phyloP scores from a whole-genome alignment of 208 protist genomes.

The Wallacemonas sp. region DNA sequence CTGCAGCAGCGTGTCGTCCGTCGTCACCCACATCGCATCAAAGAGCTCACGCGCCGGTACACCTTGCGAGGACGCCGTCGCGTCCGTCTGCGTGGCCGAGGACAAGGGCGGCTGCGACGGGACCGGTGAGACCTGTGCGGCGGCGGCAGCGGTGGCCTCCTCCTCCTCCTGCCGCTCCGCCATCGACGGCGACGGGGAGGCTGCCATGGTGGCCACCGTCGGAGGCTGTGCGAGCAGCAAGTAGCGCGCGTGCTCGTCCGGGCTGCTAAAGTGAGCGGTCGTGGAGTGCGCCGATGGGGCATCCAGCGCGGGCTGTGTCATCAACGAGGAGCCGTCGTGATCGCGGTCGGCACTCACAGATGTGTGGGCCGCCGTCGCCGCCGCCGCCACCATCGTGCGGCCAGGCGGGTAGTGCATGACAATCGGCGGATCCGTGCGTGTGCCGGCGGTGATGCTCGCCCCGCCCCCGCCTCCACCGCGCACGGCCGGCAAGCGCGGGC shows the following conservation, averaged over 20 bases:
- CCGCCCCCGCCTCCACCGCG: neutral
- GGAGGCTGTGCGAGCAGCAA: conserved; percentile 15
- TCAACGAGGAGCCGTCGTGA: neutral
- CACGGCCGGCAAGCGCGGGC: neutral
- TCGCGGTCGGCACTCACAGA: neutral
- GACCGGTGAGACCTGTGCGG: neutral
- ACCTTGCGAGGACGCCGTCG: conserved; percentile 7
- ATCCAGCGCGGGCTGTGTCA: neutral
- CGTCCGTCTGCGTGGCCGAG: conserved; percentile 10
- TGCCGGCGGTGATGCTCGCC: neutral
- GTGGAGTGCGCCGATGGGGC: neutral
- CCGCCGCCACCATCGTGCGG: neutral
- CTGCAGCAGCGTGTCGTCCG: conserved; percentile 34
- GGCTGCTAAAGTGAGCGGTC: conserved; percentile 11
- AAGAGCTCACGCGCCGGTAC: conserved; percentile 53
- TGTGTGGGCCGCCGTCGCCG: neutral
- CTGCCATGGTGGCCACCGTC: neutral
- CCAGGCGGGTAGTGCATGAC: conserved; percentile 13
- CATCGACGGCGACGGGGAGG: neutral
- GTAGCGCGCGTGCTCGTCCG: conserved; percentile 16
- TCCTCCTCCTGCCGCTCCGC: no score
- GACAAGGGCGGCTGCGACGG: conserved; percentile 2
- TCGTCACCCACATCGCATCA: conserved; percentile 77
- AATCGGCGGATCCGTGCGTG: neutral
- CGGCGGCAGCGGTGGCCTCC: neutral